A percentile compares a stretch with the other conserved stretches of the same genome.
phyloP scores from a whole-genome alignment of 208 protist species.

The Trypanosoma lewisi region DNA sequence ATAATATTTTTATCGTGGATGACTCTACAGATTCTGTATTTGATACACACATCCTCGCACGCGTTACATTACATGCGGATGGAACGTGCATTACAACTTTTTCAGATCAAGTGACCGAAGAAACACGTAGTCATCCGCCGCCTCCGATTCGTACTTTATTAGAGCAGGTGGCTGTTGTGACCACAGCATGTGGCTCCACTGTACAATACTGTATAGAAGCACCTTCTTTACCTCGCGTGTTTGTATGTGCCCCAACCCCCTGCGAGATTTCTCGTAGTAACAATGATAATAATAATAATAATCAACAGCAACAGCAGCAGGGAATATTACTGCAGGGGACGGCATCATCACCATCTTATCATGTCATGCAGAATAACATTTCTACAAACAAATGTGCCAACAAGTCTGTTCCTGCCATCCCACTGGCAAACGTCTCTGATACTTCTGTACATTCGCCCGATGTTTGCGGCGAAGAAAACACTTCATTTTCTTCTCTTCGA shows the following conservation, averaged over 20 bases:
- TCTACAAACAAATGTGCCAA: neutral
- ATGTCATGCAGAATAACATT: neutral
- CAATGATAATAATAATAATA: neutral
- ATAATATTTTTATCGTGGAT: neutral
- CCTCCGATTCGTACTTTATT: conserved; percentile 31
- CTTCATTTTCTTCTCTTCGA: neutral
- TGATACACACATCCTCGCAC: conserved; percentile 19
- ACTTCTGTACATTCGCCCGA: neutral
- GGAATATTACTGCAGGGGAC: neutral
- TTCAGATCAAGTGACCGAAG: neutral
- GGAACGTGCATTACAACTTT: conserved; percentile 64
- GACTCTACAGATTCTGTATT: neutral
- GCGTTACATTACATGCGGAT: conserved; percentile 56
- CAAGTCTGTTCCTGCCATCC: neutral
- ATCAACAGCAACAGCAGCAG: neutral
- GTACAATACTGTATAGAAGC: conserved; percentile 73
- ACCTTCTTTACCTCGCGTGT: conserved; percentile 63
- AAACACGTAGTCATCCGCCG: neutral
- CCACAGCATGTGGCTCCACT: conserved; percentile 22
- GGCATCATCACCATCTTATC: neutral
- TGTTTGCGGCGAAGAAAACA: neutral
- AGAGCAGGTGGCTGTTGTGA: conserved; percentile 24
- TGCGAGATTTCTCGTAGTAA: no score
- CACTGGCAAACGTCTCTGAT: neutral
- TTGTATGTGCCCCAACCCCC: conserved; percentile 35